phyloP scores from a whole-genome alignment of 441 rosid species.

The Cnidoscolus chayamansa region DNA sequence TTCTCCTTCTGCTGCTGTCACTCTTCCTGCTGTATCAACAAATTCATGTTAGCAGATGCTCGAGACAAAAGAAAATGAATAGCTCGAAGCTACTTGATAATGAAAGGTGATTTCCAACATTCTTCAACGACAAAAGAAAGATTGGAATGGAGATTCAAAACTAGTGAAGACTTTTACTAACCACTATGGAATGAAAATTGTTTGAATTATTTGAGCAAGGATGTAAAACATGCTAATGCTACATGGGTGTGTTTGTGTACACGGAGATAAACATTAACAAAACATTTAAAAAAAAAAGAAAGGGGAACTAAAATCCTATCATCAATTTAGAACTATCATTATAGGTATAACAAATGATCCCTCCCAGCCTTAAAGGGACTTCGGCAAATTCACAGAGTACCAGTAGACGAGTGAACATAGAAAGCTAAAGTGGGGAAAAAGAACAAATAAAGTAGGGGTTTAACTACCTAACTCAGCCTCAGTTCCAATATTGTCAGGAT shows the following conservation, averaged over 20 bases:
- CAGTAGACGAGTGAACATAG: not conserved
- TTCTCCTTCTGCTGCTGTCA: slow-evolving; percentile 37
- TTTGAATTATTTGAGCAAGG: not conserved
- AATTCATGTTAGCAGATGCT: slow-evolving; percentile 20
- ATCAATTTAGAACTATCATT: not conserved
- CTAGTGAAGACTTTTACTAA: too few relatives aligned
- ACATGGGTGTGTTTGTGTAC: too few relatives aligned
- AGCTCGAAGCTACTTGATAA: not conserved
- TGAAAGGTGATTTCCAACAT: too few relatives aligned
- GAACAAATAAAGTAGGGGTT: not conserved
- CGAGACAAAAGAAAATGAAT: not conserved
- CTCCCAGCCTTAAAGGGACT: not conserved
- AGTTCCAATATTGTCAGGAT: not conserved
- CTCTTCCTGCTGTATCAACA: slow-evolving; percentile 49
- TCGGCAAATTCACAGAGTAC: not conserved
- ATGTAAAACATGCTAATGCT: too few relatives aligned
- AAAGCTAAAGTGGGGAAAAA: not conserved
- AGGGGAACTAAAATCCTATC: too few relatives aligned
- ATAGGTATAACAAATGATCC: not conserved
- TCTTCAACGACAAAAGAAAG: too few relatives aligned
- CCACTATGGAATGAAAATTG: too few relatives aligned
- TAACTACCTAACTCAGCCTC: not conserved
- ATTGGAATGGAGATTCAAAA: not conserved
- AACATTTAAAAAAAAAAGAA: too few relatives aligned
- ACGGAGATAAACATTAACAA: too few relatives aligned